Percentiles rank a stretch among this genome's conserved stretches.
phyloP scores from a whole-genome alignment of 495 filamentous ascomycete species.

The Lophiostoma macrostomum region DNA sequence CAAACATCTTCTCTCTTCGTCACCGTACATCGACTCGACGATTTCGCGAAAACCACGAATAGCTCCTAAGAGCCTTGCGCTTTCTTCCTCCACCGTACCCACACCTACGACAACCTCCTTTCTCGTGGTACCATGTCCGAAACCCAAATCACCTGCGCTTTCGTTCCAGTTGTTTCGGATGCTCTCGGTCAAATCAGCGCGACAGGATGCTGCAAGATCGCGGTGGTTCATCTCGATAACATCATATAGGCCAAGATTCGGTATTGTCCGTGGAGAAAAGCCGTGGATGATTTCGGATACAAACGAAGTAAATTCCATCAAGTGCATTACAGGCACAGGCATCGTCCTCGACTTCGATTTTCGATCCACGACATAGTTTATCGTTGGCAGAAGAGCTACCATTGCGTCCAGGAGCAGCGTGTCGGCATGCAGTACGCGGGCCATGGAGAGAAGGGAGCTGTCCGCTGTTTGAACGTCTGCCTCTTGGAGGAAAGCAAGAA shows the following conservation, averaged over 20 bases:
- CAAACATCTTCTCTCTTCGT: background rate
- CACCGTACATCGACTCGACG: background rate
- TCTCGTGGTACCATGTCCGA: conserved; percentile 36
- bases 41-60: conserved; percentile 29
- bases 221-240: background rate
- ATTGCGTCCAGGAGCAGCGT: conserved; percentile 48
- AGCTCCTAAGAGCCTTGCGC: conserved; percentile 11
- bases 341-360: conserved; percentile 21
- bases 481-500: conserved; percentile 45
- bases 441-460: conserved; percentile 34
- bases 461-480: conserved; percentile 39
- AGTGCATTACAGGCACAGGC: conserved; percentile 8
- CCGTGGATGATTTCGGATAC: conserved; percentile 5
- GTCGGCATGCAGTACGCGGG: conserved; percentile 44
- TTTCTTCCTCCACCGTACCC: conserved; percentile 39
- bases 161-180: conserved; percentile 41
- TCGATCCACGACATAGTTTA: conserved; percentile 54
- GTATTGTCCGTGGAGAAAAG: background rate
- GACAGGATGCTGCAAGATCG: background rate
- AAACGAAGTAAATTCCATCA: conserved; percentile 19
- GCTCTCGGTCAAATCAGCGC: conserved; percentile 37
- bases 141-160: conserved; percentile 38
- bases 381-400: conserved; percentile 46
- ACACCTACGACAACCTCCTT: conserved; percentile 41
- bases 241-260: too few relatives aligned